Evolutionary conservation across 2,329 filamentous ascomycete genomes (phyloP).

Genomic region (Fusarium buxicola): DNA sequence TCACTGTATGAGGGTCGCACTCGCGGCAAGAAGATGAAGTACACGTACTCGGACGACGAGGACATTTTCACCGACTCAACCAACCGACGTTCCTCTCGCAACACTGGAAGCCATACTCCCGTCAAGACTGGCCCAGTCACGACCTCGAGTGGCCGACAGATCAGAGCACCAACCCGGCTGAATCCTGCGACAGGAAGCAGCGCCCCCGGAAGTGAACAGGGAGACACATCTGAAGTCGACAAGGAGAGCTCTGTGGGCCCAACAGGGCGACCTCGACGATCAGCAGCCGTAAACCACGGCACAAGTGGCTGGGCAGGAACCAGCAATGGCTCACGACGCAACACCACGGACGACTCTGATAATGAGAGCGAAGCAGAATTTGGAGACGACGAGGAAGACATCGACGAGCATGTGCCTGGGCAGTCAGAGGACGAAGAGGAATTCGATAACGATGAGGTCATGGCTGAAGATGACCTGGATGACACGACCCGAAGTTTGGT

Average conservation of each 20-base stretch:
- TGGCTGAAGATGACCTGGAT: constrained; percentile 65
- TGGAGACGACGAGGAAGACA: constrained; percentile 79
- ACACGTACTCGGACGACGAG: constrained; percentile 94
- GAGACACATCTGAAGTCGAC: constrained; percentile 55
- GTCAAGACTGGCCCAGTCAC: constrained; percentile 73
- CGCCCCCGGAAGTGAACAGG: constrained; percentile 59
- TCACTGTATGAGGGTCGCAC: constrained; percentile 97
- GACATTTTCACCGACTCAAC: constrained; percentile 76
- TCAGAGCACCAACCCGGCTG: constrained; percentile 74
- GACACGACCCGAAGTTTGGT: constrained; percentile 71
- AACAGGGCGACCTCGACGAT: constrained; percentile 62
- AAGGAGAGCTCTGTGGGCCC: constrained; percentile 56
- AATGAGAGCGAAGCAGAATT: constrained; percentile 81
- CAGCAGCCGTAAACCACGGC: constrained; percentile 61
- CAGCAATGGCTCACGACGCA: constrained; percentile 50
- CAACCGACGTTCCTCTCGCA: constrained; percentile 76
- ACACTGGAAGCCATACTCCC: constrained; percentile 79
- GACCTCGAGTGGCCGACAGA: constrained; percentile 89
- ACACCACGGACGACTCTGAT: constrained; percentile 67
- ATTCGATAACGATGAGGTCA: constrained; percentile 67
- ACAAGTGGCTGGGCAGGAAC: constrained; percentile 60
- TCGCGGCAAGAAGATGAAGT: constrained; percentile 94
- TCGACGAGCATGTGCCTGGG: constrained; percentile 73
- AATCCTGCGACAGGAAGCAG: constrained; percentile 71
- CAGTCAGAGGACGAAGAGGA: constrained; percentile 70